Evolutionary conservation across 2,329 filamentous ascomycete genomes (phyloP).

Genomic region (Hypoxylon sp.): DNA sequence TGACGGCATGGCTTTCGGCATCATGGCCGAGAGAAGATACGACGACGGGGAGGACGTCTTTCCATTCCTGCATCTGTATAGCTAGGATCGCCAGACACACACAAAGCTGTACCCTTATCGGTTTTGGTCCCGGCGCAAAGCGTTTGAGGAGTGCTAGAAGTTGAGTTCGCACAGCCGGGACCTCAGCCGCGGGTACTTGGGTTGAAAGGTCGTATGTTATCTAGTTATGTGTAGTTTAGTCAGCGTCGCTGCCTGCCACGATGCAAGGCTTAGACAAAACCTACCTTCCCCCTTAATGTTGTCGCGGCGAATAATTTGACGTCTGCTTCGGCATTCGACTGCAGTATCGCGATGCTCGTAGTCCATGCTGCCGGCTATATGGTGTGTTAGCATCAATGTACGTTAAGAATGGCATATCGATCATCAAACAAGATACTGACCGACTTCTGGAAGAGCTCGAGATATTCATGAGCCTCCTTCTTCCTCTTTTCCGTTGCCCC

Average conservation of each 20-base stretch:
- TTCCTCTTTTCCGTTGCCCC: constrained; percentile 86
- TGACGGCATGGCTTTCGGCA: constrained; percentile 84
- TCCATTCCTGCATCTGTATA: constrained; percentile 96
- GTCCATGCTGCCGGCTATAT: constrained; percentile 91
- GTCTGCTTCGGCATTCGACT: constrained; percentile 84
- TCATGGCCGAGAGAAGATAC: constrained; percentile 83
- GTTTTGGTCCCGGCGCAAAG: constrained; percentile 86
- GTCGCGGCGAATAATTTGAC: constrained; percentile 96
- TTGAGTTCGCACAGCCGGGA: constrained; percentile 84
- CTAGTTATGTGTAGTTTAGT: constrained; percentile 62
- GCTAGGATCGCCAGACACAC: constrained; percentile 95
- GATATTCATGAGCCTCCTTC: constrained; percentile 90
- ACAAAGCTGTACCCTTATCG: constrained; percentile 90
- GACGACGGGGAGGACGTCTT: constrained; percentile 88
- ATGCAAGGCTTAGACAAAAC: constrained; percentile 41
- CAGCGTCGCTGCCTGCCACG: constrained; percentile 28
- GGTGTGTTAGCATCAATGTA: constrained; percentile 41
- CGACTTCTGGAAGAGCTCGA: constrained; percentile 98
- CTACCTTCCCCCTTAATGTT: constrained; percentile 97
- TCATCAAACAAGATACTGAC: constrained; percentile 66
- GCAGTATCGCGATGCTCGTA: constrained; percentile 86
- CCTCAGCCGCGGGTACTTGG: constrained; percentile 83
- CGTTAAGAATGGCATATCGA: constrained; percentile 3
- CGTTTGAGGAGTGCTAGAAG: constrained; percentile 84
- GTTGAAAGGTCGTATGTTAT: constrained; percentile 94